Evolutionary conservation across 495 filamentous ascomycete genomes (phyloP).

Genomic region (Penicillium turbatum): DNA sequence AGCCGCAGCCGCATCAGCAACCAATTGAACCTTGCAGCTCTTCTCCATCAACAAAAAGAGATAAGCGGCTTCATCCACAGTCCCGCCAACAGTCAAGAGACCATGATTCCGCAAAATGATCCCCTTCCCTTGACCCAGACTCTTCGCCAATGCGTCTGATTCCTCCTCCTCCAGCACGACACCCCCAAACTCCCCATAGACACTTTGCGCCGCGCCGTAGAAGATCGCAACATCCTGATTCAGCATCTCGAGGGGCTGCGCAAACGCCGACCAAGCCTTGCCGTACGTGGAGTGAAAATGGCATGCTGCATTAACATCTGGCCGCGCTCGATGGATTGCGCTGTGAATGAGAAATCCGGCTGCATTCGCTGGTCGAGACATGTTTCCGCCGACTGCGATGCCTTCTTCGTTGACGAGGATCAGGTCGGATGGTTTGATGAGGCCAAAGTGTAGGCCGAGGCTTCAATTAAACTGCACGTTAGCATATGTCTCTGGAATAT

Average conservation of each 20-base stretch:
- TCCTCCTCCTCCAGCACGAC: constrained; percentile 39
- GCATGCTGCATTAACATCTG: not conserved
- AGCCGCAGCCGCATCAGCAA: not conserved
- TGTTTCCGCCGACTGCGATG: constrained; percentile 36
- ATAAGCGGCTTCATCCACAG: constrained; percentile 55
- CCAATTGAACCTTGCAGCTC: not conserved
- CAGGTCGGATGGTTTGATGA: constrained; percentile 29
- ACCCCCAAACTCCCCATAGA: constrained; percentile 53
- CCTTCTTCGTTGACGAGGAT: constrained; percentile 22
- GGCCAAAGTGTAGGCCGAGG: constrained; percentile 25
- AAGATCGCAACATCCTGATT: constrained; percentile 49
- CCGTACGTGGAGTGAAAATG: constrained; percentile 2
- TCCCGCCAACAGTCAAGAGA: constrained; percentile 48
- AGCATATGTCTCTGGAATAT: not conserved
- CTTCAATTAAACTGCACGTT: not conserved
- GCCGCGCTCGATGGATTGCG: not conserved
- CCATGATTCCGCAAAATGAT: constrained; percentile 54
- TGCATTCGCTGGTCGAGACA: not conserved
- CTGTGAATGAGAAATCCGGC: constrained; percentile 1
- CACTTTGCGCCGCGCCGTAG: constrained; percentile 45
- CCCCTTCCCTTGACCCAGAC: constrained; percentile 43
- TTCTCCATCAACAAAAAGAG: constrained; percentile 47
- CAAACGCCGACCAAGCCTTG: constrained; percentile 26
- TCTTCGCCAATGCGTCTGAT: not conserved
- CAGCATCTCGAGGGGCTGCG: constrained; percentile 28